Percentiles rank a stretch among this genome's conserved stretches.
Conservation (phyloP, 805 yeast genomes). For the Metschnikowia cerradonensis region DNA sequence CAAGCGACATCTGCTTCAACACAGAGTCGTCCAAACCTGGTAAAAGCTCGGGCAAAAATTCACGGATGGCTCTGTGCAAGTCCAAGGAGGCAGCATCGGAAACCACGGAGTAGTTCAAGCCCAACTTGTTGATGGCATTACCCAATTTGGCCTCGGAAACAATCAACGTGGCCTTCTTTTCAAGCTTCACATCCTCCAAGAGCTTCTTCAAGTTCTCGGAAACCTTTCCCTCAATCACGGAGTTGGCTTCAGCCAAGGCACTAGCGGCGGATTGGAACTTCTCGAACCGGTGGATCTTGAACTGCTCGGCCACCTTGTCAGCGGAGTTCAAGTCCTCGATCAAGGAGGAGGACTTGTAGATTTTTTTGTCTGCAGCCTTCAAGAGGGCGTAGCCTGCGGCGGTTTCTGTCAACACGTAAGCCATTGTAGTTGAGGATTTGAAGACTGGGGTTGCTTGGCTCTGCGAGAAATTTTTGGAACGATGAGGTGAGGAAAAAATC, state of each 20-base stretch:
- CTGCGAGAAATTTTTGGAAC: conserved; percentile 11
- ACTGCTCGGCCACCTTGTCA: conserved; percentile 82
- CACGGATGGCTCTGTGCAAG: conserved; percentile 91
- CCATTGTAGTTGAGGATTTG: conserved; percentile 43
- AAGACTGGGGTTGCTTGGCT: conserved; percentile 6
- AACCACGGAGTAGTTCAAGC: conserved; percentile 79
- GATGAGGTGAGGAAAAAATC: conserved; percentile 17
- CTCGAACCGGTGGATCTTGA: conserved; percentile 92
- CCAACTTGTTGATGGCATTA: conserved; percentile 92
- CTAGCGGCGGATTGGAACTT: conserved; percentile 92
- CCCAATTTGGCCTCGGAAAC: conserved; percentile 96
- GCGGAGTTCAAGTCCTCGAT: conserved; percentile 75
- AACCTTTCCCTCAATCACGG: conserved; percentile 91
- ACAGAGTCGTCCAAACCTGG: conserved; percentile 89
- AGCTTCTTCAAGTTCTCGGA: conserved; percentile 75
- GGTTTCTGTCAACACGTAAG: conserved; percentile 92
- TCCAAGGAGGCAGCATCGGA: conserved; percentile 95
- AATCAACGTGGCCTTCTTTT: conserved; percentile 80
- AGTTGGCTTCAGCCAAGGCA: conserved; percentile 92
- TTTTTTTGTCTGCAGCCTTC: conserved; percentile 96
- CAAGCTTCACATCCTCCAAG: conserved; percentile 70
- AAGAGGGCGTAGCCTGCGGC: conserved; percentile 98
- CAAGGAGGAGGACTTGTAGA: conserved; percentile 76
- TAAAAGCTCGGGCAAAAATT: conserved; percentile 85
- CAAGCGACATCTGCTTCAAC: conserved; percentile 90